Base-by-base conservation (phyloP, 2,329 filamentous ascomycete genomes). In the Cladobotryum protrusum region DNA sequence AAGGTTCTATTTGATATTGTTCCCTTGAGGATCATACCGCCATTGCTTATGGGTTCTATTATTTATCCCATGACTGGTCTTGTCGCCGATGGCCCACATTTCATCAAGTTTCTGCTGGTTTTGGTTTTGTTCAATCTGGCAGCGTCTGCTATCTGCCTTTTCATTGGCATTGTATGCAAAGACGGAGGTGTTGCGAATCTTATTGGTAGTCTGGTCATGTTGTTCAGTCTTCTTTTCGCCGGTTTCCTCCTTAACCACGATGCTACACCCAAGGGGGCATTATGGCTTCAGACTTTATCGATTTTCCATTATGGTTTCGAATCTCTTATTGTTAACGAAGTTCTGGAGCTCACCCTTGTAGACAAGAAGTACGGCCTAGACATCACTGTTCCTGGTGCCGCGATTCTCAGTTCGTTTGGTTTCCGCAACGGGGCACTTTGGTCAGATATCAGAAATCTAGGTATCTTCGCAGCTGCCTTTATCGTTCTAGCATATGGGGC, bases 301-400 rank as follows among this genome's bases (percentile, higher is more conserved):
- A 99, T 99, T 55, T 99, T 99, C 78, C 93, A 99, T 66, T 99
- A 95, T 64, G 92, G 86, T 5, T 97, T 97, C 60, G 93, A 99
- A 74, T 87, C 89, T 2, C 79, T 99, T 13, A 95, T 97, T 55
- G 93, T 99, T 59, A 99, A 97, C 63, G 93, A 99, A 72, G 95
- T 96, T 43, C 84, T 89, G 20, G 89, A 89, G 61, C 75, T 99
- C 40, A 92, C 87, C 0, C 79, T 99, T 20, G 82, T 95, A 39
- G 93, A 99, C 66, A 86, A 93, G 68, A 95, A 97, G 69, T 96
- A 96, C 57, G 93, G 93, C 5, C 80, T 99, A 5, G 90, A 97
- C 62, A 99, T 99, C 55, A 92, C 93, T 47, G 90, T 99, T 0
- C 93, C 93, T 0, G 93, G 93, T 33, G 90, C 92, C 1, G 89